Evolutionary conservation across 1,139 yeast genomes (phyloP).

Genomic region (Meyerozyma athensensis): DNA sequence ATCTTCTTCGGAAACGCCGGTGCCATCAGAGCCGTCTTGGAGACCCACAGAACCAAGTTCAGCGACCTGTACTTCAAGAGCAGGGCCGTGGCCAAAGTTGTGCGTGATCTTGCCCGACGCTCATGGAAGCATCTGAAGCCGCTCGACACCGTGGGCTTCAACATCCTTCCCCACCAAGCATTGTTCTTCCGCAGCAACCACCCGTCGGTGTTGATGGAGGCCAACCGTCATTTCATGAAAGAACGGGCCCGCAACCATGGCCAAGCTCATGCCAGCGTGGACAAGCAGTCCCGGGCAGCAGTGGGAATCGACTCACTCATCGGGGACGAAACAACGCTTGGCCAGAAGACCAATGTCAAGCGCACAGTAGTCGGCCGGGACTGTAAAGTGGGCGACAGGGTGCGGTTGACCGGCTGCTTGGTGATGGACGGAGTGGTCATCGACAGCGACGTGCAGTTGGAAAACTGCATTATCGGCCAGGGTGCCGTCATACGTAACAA

Average conservation of each 20-base stretch:
- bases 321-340: constrained; percentile 54
- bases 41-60: constrained; percentile 25
- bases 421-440: constrained; percentile 65
- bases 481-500: constrained; percentile 57
- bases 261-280: constrained; percentile 17
- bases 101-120: constrained; percentile 84
- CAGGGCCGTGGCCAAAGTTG: constrained; percentile 61
- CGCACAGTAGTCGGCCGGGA: constrained; percentile 70
- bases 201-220: constrained; percentile 80
- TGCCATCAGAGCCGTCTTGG: constrained; percentile 40
- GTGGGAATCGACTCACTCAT: constrained; percentile 85
- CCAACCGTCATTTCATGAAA: constrained; percentile 77
- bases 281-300: constrained; percentile 54
- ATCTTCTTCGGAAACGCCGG: constrained; percentile 67
- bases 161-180: constrained; percentile 60
- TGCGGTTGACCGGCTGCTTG: constrained; percentile 84
- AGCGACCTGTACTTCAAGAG: constrained; percentile 34
- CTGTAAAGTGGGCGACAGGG: constrained; percentile 78
- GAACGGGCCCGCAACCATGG: constrained; percentile 37
- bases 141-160: constrained; percentile 61
- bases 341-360: constrained; percentile 82
- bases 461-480: constrained; percentile 83
- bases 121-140: constrained; percentile 76
- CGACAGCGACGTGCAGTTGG: constrained; percentile 81
- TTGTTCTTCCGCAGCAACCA: constrained; percentile 74